Percentiles rank a stretch among this genome's conserved stretches.
These are phyloP conservation scores for Trichoderma citrinoviride DNA, from an alignment of 2,329 filamentous ascomycete genomes.

Conservation along the genomic window DNA sequence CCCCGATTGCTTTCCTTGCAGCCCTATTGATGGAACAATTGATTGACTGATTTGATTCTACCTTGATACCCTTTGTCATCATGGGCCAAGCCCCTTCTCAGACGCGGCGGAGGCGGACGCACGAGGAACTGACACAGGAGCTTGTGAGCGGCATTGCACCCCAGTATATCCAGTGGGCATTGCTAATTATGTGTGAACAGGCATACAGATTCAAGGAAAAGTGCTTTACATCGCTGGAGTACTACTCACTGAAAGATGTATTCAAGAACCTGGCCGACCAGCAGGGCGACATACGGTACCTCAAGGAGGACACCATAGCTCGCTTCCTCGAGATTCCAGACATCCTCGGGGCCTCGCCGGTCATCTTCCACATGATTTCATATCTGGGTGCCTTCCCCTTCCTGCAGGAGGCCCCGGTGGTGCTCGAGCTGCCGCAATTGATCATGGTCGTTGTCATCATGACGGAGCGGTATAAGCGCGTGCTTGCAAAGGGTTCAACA, in stretches of 20 bases:
- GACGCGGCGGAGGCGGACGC: slow-evolving; percentile 46
- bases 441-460: slow-evolving; percentile 71
- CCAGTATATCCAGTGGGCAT: neutral
- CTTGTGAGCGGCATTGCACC: slow-evolving; percentile 42
- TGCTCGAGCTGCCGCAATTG: slow-evolving; percentile 66
- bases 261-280: slow-evolving; percentile 68
- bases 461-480: slow-evolving; percentile 65
- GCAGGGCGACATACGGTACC: slow-evolving; percentile 59
- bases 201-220: slow-evolving; percentile 64
- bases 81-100: slow-evolving; percentile 56
- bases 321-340: slow-evolving; percentile 73
- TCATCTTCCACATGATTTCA: slow-evolving; percentile 69
- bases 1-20: neutral
- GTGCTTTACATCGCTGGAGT: slow-evolving; percentile 68
- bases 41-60: neutral
- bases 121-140: slow-evolving; percentile 50
- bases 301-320: slow-evolving; percentile 66
- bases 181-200: slow-evolving; percentile 36
- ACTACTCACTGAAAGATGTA: slow-evolving; percentile 71
- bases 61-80: slow-evolving; percentile 27
- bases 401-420: slow-evolving; percentile 65
- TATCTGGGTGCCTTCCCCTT: slow-evolving; percentile 74
- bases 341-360: slow-evolving; percentile 61
- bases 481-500: slow-evolving; percentile 56
- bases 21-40: neutral